These are phyloP conservation scores for Medicago lupulina DNA, from an alignment of 306 rosid genomes.

Conservation along the genomic window DNA sequence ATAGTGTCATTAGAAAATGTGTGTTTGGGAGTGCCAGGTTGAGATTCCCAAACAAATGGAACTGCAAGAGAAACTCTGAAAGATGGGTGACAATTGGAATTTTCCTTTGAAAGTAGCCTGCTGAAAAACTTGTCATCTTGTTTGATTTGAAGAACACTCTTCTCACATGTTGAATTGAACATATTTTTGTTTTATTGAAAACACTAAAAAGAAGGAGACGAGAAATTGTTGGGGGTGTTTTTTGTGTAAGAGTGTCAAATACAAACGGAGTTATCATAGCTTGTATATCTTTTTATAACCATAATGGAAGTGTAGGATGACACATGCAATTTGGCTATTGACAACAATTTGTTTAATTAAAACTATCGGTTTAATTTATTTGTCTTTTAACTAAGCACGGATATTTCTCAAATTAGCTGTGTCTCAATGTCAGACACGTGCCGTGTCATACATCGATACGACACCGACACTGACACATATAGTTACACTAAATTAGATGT, in stretches of 20 bases:
- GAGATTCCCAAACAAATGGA: constrained; percentile 87
- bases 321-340: constrained; percentile 15
- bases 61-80: constrained; percentile 65
- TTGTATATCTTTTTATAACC: constrained; percentile 32
- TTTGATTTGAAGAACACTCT: constrained; percentile 59
- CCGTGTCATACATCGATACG: no score
- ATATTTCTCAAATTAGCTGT: no score
- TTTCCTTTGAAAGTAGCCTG: constrained; percentile 70
- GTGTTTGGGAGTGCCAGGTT: constrained; percentile 81
- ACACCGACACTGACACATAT: no score
- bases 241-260: constrained; percentile 5
- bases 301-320: background rate
- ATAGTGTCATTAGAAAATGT: constrained; percentile 52
- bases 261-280: constrained; percentile 22
- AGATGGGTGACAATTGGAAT: constrained; percentile 66
- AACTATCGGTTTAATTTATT: no score
- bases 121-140: constrained; percentile 70
- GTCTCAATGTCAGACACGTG: no score
- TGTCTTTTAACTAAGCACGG: no score
- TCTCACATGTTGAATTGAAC: constrained; percentile 53
- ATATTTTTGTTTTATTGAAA: constrained; percentile 39
- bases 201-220: background rate
- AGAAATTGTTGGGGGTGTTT: background rate
- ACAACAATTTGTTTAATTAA: constrained; percentile 10
- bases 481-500: no score